Evolutionary conservation across 768 basidiomycete species (phyloP), one percentile per base, ranked within the genome.

Genomic region (Podaxis sp.): DNA sequence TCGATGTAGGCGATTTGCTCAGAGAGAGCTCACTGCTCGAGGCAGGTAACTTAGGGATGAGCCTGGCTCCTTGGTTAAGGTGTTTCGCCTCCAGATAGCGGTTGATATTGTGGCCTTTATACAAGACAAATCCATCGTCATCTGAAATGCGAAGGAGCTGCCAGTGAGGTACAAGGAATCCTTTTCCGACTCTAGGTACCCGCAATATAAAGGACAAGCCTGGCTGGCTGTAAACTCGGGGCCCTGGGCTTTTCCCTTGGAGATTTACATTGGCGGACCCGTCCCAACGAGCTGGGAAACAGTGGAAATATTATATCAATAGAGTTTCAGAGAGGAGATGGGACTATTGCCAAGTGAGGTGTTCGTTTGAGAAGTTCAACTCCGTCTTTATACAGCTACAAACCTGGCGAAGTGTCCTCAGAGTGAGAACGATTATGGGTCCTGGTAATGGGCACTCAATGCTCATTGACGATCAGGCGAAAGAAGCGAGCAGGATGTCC

Each of bases 101-200:
- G 7, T 69, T 69, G 57, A 90, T 88, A 0, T 87, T 87, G 33
- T 87, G 84, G 42, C 80, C 82, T 68, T 88, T 87, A 73, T 81
- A 89, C n/a, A 92, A 67, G 61, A 82, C 73, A 70, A 89, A 84
- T 2, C 86, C 88, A 44, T 86, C 86, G 26, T 89, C 87, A 56
- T 86, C 77, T 81, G 83, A 57, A 22, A 46, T 12, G n/a, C 44
- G 44, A 17, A 46, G 19, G 44, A 33, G 44, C 19, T 8, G 44
- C 15, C 42, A 44, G 13, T 15, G 19, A 46, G 15, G 19, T 19
- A 19, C 19, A 17, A 46, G 38, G 38, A 22, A 30, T 19, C 22
- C 13, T 48, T 40, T 5, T 22, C 36, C 12, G 30, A 39, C 1
- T 17, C 4, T 4, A 17, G 38, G 30, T 4, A 65, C 72, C 52